phyloP scores from a whole-genome alignment of 345 rosid genomes.

The Lagerstroemia speciosa region DNA sequence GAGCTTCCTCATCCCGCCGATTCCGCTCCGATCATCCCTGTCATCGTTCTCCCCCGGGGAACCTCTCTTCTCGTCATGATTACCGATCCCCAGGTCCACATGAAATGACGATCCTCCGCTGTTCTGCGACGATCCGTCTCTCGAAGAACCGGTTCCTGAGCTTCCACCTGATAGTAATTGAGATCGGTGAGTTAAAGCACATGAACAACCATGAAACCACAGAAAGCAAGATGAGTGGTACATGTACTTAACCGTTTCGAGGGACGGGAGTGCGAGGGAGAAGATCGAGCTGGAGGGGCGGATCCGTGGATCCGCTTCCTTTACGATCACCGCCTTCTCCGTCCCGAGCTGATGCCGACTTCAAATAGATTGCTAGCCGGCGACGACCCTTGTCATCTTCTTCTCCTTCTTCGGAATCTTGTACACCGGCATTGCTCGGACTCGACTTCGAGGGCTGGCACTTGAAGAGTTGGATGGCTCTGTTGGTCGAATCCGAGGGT shows the following conservation, averaged over 20 bases:
- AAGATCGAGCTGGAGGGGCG: not conserved
- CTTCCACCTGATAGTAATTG: not conserved
- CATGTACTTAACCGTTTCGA: not conserved
- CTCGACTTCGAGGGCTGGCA: not conserved
- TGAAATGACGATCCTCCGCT: not conserved
- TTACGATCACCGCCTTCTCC: not conserved
- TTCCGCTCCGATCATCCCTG: slow-evolving; percentile 68
- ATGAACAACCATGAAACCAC: not conserved
- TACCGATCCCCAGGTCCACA: not conserved
- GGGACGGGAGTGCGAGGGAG: slow-evolving; percentile 2
- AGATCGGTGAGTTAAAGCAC: not conserved
- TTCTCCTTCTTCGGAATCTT: not conserved
- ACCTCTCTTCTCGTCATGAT: not conserved
- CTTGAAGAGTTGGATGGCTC: not conserved
- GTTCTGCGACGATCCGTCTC: not conserved
- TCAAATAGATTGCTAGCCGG: not conserved
- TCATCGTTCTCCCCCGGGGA: slow-evolving; percentile 13
- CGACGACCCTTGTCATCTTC: not conserved
- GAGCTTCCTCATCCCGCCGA: slow-evolving; percentile 45
- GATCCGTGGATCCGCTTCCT: not conserved
- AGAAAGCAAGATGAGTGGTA: not conserved
- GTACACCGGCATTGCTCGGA: not conserved
- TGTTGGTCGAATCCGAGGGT: not conserved
- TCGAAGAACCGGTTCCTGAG: not conserved
- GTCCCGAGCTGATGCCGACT: not conserved